phyloP scores from a whole-genome alignment of 2,329 filamentous ascomycete species.

The Venturia effusa region DNA sequence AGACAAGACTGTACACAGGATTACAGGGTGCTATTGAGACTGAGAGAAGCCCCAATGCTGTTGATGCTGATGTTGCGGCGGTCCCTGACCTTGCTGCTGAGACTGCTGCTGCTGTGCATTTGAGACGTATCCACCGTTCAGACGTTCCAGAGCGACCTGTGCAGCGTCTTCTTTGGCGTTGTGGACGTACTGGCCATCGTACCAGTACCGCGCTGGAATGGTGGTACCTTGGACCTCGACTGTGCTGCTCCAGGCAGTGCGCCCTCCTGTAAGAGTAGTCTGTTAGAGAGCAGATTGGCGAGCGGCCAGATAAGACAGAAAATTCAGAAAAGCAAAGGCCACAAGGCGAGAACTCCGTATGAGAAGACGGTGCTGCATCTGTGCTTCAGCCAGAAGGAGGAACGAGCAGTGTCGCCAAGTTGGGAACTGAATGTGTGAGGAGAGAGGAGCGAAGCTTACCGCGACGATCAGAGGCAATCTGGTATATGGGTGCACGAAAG shows the following conservation, averaged over 20 bases:
- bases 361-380: neutral
- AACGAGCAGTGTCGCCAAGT: neutral
- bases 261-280: slow-evolving; percentile 46
- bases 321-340: neutral
- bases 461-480: slow-evolving; percentile 64
- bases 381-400: neutral
- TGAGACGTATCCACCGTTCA: neutral
- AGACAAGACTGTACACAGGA: neutral
- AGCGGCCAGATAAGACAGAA: neutral
- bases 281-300: neutral
- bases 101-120: neutral
- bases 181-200: slow-evolving; percentile 77
- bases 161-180: slow-evolving; percentile 89
- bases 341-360: neutral
- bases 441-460: slow-evolving; percentile 37
- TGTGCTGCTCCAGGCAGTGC: slow-evolving; percentile 80
- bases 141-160: slow-evolving; percentile 49
- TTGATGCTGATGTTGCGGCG: slow-evolving; percentile 1
- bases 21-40: neutral
- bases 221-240: slow-evolving; percentile 59
- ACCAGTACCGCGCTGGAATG: slow-evolving; percentile 69
- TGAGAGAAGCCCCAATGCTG: neutral
- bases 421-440: neutral
- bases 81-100: neutral
- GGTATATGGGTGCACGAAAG: slow-evolving; percentile 48